A percentile compares a stretch with the other conserved stretches of the same genome.
Evolutionary conservation across 306 rosid species (phyloP).

Genomic region (Trifolium fragiferum): DNA sequence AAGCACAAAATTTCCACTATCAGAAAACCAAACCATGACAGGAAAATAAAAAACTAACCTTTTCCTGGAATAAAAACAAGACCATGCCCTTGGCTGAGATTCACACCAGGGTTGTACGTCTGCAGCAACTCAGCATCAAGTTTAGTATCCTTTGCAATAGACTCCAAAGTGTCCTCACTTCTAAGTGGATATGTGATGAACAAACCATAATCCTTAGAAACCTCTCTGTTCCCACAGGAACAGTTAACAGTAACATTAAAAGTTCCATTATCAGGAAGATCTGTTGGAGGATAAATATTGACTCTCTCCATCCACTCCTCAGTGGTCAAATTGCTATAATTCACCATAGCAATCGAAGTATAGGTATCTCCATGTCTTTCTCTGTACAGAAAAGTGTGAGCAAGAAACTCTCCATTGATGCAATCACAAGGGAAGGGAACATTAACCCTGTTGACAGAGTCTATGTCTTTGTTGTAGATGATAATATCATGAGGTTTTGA

Average conservation of each 20-base stretch:
- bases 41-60: constrained; percentile 46
- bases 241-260: constrained; percentile 64
- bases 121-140: constrained; percentile 41
- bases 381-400: constrained; percentile 54
- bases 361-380: constrained; percentile 45
- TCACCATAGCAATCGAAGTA: constrained; percentile 29
- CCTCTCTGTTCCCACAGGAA: constrained; percentile 60
- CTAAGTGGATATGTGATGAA: constrained; percentile 71
- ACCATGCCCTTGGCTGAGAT: constrained; percentile 57
- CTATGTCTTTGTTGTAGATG: constrained; percentile 43
- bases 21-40: background rate
- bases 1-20: no score
- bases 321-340: constrained; percentile 53
- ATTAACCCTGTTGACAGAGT: constrained; percentile 17
- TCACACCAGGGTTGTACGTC: constrained; percentile 53
- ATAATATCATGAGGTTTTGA: background rate
- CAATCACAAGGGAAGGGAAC: constrained; percentile 65
- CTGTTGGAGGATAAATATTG: constrained; percentile 40
- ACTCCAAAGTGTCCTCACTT: constrained; percentile 39
- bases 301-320: constrained; percentile 38
- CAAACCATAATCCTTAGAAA: constrained; percentile 65
- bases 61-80: constrained; percentile 63
- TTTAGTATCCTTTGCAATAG: constrained; percentile 8
- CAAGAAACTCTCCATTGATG: constrained; percentile 49
- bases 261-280: background rate